phyloP scores from a whole-genome alignment of 768 basidiomycete species.

The Boletales sp. region DNA sequence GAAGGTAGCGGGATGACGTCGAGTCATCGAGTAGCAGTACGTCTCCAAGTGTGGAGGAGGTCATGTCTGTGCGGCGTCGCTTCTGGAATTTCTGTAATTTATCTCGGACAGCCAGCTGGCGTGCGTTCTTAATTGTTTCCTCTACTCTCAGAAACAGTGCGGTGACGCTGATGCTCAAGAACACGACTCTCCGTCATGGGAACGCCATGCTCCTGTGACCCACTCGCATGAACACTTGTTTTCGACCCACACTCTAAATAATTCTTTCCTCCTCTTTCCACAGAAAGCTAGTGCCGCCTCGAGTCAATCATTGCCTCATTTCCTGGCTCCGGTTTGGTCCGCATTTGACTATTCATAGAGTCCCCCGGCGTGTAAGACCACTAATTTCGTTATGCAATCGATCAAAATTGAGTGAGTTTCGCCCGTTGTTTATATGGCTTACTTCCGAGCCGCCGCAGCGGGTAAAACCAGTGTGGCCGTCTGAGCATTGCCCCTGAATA shows the following conservation, averaged over 20 bases:
- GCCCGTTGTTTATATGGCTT: too few species aligned
- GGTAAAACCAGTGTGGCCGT: not conserved
- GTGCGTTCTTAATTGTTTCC: constrained; percentile 22
- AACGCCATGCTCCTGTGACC: constrained; percentile 3
- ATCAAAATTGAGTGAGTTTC: not conserved
- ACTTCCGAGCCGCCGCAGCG: not conserved
- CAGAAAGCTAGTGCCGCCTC: too few species aligned
- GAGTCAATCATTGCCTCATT: too few species aligned
- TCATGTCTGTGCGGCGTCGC: constrained; percentile 8
- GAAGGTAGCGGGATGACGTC: constrained; percentile 24
- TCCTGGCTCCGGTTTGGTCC: too few species aligned
- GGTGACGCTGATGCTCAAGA: constrained; percentile 1
- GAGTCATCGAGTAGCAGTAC: not conserved
- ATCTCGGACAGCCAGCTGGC: constrained; percentile 19
- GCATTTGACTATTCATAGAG: too few species aligned
- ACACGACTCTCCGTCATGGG: constrained; percentile 9
- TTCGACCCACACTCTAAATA: too few species aligned
- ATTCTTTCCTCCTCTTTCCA: too few species aligned
- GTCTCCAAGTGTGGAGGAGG: constrained; percentile 8
- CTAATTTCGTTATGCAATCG: too few species aligned
- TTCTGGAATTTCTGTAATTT: constrained; percentile 27
- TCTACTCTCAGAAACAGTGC: not conserved
- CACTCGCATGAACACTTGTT: not conserved
- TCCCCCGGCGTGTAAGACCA: too few species aligned
- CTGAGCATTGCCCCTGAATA: not conserved